Conservation (phyloP, 2,329 filamentous ascomycete species). For the Canariomyces notabilis region DNA sequence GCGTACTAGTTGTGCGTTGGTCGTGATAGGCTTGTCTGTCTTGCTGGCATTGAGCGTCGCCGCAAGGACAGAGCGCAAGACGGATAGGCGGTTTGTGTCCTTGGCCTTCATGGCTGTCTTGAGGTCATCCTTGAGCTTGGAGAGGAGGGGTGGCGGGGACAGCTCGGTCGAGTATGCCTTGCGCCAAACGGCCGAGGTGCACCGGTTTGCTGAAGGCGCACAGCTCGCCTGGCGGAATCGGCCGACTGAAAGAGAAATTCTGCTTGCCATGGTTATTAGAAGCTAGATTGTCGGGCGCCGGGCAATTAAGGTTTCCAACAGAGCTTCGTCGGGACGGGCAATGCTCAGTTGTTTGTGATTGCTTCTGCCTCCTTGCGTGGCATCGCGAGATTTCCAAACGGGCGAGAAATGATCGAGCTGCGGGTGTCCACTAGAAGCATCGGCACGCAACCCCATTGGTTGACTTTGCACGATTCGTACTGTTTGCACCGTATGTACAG, state of each 20-base stretch:
- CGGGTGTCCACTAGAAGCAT: not conserved
- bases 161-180: constrained; percentile 34
- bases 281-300: not conserved
- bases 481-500: no score
- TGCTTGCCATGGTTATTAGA: constrained; percentile 17
- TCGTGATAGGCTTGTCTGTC: constrained; percentile 62
- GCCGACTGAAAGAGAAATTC: constrained; percentile 12
- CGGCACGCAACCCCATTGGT: constrained; percentile 15
- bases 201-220: no score
- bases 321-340: not conserved
- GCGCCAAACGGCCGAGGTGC: no score
- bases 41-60: constrained; percentile 72
- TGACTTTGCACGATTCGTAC: not conserved
- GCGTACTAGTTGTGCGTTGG: constrained; percentile 63
- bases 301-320: no score
- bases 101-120: constrained; percentile 63
- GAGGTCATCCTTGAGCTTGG: constrained; percentile 55
- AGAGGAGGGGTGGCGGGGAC: constrained; percentile 42
- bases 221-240: constrained; percentile 8
- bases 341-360: no score
- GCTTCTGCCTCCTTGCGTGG: no score
- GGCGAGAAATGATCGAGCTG: not conserved
- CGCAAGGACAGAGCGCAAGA: constrained; percentile 63
- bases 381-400: not conserved
- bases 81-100: constrained; percentile 59